Conservation (phyloP, 2,329 filamentous ascomycete genomes). For the Oidium heveae region DNA sequence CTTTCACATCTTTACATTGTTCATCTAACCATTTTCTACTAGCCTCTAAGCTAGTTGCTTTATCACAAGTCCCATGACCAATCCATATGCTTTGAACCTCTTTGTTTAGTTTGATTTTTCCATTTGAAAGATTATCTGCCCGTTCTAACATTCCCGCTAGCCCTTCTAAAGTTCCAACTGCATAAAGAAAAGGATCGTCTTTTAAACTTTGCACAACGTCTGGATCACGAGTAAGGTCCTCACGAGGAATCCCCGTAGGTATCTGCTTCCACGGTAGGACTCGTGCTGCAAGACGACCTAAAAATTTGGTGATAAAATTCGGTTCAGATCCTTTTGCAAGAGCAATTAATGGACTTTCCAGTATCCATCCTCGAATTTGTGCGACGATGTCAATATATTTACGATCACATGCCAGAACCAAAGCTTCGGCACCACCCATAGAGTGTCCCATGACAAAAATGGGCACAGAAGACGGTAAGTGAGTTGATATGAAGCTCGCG, state of each 20-base stretch:
- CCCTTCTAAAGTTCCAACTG: conserved; percentile 68
- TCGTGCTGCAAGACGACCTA: conserved; percentile 40
- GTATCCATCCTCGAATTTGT: conserved; percentile 45
- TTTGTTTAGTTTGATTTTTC: conserved; percentile 31
- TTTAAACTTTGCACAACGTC: conserved; percentile 32
- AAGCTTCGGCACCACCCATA: conserved; percentile 56
- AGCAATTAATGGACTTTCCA: conserved; percentile 53
- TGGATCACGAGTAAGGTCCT: conserved; percentile 41
- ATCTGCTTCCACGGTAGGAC: conserved; percentile 44
- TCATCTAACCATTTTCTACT: conserved; percentile 36
- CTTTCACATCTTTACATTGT: conserved; percentile 25
- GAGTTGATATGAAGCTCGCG: conserved; percentile 41
- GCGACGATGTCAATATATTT: conserved; percentile 27
- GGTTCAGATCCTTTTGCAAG: conserved; percentile 43
- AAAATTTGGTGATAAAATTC: no score
- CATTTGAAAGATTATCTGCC: no score
- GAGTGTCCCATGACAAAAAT: no score
- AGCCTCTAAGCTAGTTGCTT: conserved; percentile 37
- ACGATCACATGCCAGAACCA: conserved; percentile 30
- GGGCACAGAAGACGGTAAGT: conserved; percentile 28
- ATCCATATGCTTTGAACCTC: conserved; percentile 42
- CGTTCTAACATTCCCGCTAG: conserved; percentile 49
- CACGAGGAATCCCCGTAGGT: conserved; percentile 35
- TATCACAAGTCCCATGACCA: conserved; percentile 53
- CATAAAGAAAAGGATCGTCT: conserved; percentile 48